These are phyloP conservation scores for Acanthamoeba sp. DNA, from an alignment of 208 protist species.

Conservation along the genomic window DNA sequence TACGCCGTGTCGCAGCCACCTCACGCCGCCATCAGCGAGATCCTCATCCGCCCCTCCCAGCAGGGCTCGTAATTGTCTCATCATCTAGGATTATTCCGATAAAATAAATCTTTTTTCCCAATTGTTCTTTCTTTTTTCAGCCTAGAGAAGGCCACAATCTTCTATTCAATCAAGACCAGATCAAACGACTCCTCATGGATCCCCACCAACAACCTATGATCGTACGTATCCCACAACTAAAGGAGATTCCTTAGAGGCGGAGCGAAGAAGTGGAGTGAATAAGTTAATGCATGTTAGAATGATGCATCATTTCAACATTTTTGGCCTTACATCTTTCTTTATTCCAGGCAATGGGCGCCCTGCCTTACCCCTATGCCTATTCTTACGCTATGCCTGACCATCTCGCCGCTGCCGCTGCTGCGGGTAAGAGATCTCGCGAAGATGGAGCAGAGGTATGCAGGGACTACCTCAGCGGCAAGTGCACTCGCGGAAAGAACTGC, in stretches of 20 bases:
- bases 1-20: conserved; percentile 61
- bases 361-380: conserved; percentile 12
- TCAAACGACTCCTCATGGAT: neutral
- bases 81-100: too few species aligned
- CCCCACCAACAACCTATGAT: neutral
- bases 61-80: neutral
- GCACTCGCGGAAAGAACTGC: conserved; percentile 5
- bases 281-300: neutral
- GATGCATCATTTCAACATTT: neutral
- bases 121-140: neutral
- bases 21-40: conserved; percentile 24
- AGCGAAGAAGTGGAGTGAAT: too few species aligned
- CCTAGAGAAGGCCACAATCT: too few species aligned
- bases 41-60: conserved; percentile 28
- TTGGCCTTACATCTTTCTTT: neutral
- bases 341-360: neutral
- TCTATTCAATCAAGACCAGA: too few species aligned
- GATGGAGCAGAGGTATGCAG: neutral
- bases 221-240: neutral
- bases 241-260: too few species aligned
- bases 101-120: too few species aligned
- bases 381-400: conserved; percentile 3
- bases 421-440: neutral
- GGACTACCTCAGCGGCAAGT: conserved; percentile 36
- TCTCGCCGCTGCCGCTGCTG: neutral